Base-by-base conservation (phyloP, 805 yeast species). In the Ogataea sp. region DNA sequence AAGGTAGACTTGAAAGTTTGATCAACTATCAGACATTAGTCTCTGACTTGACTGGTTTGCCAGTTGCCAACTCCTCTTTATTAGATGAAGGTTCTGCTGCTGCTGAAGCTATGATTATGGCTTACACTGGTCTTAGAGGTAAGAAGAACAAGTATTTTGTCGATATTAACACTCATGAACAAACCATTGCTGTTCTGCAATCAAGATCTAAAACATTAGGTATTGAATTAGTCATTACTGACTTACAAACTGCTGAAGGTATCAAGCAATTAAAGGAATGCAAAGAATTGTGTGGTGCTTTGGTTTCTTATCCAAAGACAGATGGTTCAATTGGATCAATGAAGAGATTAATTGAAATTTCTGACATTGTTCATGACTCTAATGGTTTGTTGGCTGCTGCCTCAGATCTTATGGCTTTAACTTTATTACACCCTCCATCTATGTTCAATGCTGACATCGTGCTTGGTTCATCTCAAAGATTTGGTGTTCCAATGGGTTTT, bases 71-170 rank as follows among this genome's bases (percentile, higher is more conserved):
- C 58, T 95, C 97, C 2, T 90, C 97, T 2, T 68, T 93, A 38
- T 71, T 93, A 50, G 98, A 93, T 61, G 98, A 93, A 67, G 97
- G 93, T 36, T 83, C 96, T 6, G 96, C 97, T 18, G 97, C 96
- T 6, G 96, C 93, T 32, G 98, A 90, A 65, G 97, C 97, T 20
- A 82, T 93, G 90, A 73, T 88, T 34, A 66, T 93, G 68, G 73
- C 95, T 1, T 87, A 70, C 64, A 78, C 81, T 53, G 67, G 71
- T 36, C 53, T 68, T 18, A 78, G 78, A 52, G 83, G 81, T 42
- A 90, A 88, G 65, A 82, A 76, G 54, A 47, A 60, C 11, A 70
- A 67, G 35, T 93, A 72, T 53, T 80, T 82, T 33, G 83, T 89
- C 27, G 97, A 93, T 60, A 51, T 67, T 20, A 76, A 76, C 43